Evolutionary conservation across 345 rosid genomes (phyloP).

Genomic region (Murraya koenigii): DNA sequence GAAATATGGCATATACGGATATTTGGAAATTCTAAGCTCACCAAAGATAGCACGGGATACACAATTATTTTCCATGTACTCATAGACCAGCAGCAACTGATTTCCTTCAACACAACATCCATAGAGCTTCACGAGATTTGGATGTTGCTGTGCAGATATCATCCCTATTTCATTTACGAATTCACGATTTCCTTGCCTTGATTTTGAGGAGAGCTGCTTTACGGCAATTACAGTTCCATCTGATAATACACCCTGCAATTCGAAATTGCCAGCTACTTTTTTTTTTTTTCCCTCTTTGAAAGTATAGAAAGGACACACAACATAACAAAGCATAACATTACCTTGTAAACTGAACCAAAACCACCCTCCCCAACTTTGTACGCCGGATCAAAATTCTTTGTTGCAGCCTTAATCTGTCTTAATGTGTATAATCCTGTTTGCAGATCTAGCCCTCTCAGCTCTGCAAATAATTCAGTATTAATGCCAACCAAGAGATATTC

Average conservation of each 20-base stretch:
- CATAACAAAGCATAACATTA: slow-evolving; percentile 13
- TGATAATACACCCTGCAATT: slow-evolving; percentile 55
- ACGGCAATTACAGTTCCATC: slow-evolving; percentile 76
- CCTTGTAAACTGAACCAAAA: slow-evolving; percentile 75
- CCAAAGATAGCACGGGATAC: slow-evolving; percentile 66
- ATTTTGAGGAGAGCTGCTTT: slow-evolving; percentile 68
- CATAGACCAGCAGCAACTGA: slow-evolving; percentile 63
- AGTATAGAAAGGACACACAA: too few relatives aligned
- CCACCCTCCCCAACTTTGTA: slow-evolving; percentile 83
- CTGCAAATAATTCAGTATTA: slow-evolving; percentile 35
- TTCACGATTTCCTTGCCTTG: slow-evolving; percentile 77
- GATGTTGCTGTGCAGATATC: slow-evolving; percentile 78
- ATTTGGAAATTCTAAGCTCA: slow-evolving; percentile 15
- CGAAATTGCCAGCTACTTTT: background rate
- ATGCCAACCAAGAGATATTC: slow-evolving; percentile 6
- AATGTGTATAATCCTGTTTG: slow-evolving; percentile 64
- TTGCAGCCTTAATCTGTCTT: slow-evolving; percentile 67
- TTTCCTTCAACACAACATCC: slow-evolving; percentile 84
- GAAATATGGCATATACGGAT: background rate
- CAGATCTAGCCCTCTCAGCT: slow-evolving; percentile 58
- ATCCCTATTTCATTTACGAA: slow-evolving; percentile 73
- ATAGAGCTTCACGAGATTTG: slow-evolving; percentile 69
- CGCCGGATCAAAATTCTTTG: slow-evolving; percentile 51
- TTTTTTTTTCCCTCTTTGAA: background rate
- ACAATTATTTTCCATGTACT: slow-evolving; percentile 77